Percentiles rank a stretch among this genome's conserved stretches.
phyloP scores from a whole-genome alignment of 208 protist genomes.

The Trypanosoma conorhini region DNA sequence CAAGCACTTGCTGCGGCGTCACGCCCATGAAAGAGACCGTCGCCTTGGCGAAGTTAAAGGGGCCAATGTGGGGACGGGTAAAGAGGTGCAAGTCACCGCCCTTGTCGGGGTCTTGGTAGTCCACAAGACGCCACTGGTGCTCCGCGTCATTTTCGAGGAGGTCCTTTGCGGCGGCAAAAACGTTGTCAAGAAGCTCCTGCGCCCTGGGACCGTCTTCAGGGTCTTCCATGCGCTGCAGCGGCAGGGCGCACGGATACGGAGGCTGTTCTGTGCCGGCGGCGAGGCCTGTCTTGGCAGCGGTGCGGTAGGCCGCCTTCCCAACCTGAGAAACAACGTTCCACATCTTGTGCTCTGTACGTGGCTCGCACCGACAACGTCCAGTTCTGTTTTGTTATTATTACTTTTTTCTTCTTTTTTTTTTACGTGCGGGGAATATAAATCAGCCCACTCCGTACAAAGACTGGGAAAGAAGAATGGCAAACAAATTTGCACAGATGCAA shows the following conservation, averaged over 20 bases:
- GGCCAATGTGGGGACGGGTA: slow-evolving; percentile 66
- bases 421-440: neutral
- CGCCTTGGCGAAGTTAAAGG: slow-evolving; percentile 80
- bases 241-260: slow-evolving; percentile 84
- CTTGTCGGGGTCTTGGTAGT: slow-evolving; percentile 63
- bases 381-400: too few relatives aligned
- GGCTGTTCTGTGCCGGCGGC: slow-evolving; percentile 74
- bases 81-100: slow-evolving; percentile 76
- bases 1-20: slow-evolving; percentile 52
- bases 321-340: slow-evolving; percentile 65
- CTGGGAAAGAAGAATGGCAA: neutral
- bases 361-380: neutral
- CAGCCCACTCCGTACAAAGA: neutral
- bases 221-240: slow-evolving; percentile 58
- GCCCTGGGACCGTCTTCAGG: slow-evolving; percentile 40
- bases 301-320: slow-evolving; percentile 73
- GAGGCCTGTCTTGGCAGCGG: slow-evolving; percentile 72
- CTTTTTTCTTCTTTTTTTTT: neutral
- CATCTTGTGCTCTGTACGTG: slow-evolving; percentile 35
- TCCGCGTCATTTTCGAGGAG: slow-evolving; percentile 53
- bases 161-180: slow-evolving; percentile 56
- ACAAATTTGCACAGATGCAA: neutral
- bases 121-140: slow-evolving; percentile 65
- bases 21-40: slow-evolving; percentile 62
- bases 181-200: slow-evolving; percentile 55